phyloP scores from a whole-genome alignment of 148 eudicot species.

The Vaccinium macrocarpon region DNA sequence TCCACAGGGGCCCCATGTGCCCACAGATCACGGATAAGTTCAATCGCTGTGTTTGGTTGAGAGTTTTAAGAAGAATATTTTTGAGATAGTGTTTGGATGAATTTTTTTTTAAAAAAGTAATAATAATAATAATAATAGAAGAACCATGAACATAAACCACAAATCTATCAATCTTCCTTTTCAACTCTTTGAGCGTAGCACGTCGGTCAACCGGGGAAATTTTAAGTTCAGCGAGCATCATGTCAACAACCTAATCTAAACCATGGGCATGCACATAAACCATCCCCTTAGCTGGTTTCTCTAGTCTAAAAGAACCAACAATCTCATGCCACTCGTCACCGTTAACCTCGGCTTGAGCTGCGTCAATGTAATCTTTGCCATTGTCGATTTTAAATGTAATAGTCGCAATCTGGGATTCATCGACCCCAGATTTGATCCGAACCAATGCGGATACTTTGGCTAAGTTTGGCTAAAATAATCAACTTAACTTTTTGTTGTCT shows the following conservation, averaged over 20 bases:
- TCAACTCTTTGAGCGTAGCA: conserved; percentile 56
- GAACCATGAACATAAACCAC: neutral
- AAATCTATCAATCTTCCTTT: conserved; percentile 24
- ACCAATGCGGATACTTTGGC: conserved; percentile 99
- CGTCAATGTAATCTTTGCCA: too few species aligned
- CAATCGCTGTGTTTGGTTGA: too few species aligned
- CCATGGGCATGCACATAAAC: conserved; percentile 65
- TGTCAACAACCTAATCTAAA: conserved; percentile 62
- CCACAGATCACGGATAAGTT: conserved; percentile 59
- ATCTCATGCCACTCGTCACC: conserved; percentile 81
- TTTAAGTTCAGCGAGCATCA: conserved; percentile 80
- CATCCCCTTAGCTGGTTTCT: conserved; percentile 60
- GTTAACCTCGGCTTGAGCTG: conserved; percentile 37
- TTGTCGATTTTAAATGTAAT: too few species aligned
- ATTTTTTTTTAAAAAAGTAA: too few species aligned
- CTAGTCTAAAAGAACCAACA: conserved; percentile 83
- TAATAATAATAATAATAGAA: too few species aligned
- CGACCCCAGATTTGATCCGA: conserved; percentile 50
- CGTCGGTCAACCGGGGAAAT: conserved; percentile 72
- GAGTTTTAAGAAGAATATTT: too few species aligned
- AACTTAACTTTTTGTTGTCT: too few species aligned
- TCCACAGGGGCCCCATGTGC: conserved; percentile 86
- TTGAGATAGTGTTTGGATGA: too few species aligned
- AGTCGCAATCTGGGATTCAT: conserved; percentile 48
- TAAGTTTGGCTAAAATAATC: too few species aligned